Evolutionary conservation across 306 rosid genomes (phyloP), one percentile per base, ranked within the genome.

Genomic region (Quercus variabilis): DNA sequence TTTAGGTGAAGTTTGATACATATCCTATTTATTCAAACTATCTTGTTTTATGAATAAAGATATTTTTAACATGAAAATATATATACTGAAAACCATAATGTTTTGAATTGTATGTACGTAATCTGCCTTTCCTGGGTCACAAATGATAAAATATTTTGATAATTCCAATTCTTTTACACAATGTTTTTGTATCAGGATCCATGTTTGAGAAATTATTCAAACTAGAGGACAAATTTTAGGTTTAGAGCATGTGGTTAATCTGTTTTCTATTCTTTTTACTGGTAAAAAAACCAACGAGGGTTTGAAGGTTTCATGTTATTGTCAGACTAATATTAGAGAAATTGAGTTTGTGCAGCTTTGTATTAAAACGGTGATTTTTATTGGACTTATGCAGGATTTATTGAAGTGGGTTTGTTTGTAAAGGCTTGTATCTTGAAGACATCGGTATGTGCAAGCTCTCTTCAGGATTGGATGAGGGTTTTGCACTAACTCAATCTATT

Each of bases 381-480:
- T 30, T 6, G 31, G 33, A 31, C n/a, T 33, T 67, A 31, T 73
- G 67, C 57, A 72, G 63, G 71, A 76, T 14, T 75, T 55, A 43
- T 69, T n/a, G 10, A 46, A 13, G 55, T 57, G 55, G 21, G 15
- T 3, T 57, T 25, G 19, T 62, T 43, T 28, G n/a, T 30, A 43
- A 35, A 57, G 78, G 57, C 15, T 75, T 1, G 23, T 28, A 75
- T 30, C 59, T 63, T 72, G 74, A 56, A 73, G 26, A 38, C 74
- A 83, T 71, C 30, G 72, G 82, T 74, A 80, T 73, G 79, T 71
- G 70, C 79, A 43, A 58, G 17, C 76, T 23, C 49, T 73, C 60
- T 58, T 55, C 69, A 35, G 79, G 65, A 55, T 55, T 46, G 9
- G 73, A 20, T 54, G 68, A 51, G 75, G 68, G 26, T 20, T 76